A percentile compares a stretch with the other conserved stretches of the same genome.
Evolutionary conservation across 2,329 filamentous ascomycete genomes (phyloP).

Genomic region (Fusarium dimerum): DNA sequence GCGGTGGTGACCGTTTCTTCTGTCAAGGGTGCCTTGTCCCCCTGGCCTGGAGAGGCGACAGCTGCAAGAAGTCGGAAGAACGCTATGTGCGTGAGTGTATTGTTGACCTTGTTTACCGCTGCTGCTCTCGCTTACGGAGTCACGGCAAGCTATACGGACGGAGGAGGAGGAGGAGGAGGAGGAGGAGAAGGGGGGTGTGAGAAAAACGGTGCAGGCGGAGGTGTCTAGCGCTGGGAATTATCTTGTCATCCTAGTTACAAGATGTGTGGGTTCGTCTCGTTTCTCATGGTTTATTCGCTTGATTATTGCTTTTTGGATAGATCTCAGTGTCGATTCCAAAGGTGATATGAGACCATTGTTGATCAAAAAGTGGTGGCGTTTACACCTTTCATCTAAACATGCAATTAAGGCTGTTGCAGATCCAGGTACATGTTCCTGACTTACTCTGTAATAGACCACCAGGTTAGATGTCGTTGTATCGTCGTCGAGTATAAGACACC

Average conservation of each 20-base stretch:
- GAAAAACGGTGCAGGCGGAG: not conserved
- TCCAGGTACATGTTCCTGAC: too few relatives aligned
- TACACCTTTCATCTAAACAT: not conserved
- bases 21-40: constrained; percentile 15
- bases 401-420: too few relatives aligned
- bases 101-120: not conserved
- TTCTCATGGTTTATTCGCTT: constrained; percentile 12
- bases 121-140: not conserved
- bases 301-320: constrained; percentile 22
- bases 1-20: constrained; percentile 29
- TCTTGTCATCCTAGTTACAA: too few relatives aligned
- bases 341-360: constrained; percentile 8
- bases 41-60: not conserved
- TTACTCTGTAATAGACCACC: too few relatives aligned
- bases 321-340: constrained; percentile 14
- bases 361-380: constrained; percentile 19
- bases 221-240: constrained; percentile 6
- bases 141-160: not conserved
- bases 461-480: too few relatives aligned
- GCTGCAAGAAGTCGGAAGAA: too few relatives aligned
- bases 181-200: not conserved
- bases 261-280: not conserved
- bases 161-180: too few relatives aligned
- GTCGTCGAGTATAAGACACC: too few relatives aligned
- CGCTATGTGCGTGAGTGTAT: too few relatives aligned